Evolutionary conservation across 371 early-diverging fungal genomes (phyloP), one percentile per base, ranked within the genome.

Genomic region (Lichtheimia ramosa): DNA sequence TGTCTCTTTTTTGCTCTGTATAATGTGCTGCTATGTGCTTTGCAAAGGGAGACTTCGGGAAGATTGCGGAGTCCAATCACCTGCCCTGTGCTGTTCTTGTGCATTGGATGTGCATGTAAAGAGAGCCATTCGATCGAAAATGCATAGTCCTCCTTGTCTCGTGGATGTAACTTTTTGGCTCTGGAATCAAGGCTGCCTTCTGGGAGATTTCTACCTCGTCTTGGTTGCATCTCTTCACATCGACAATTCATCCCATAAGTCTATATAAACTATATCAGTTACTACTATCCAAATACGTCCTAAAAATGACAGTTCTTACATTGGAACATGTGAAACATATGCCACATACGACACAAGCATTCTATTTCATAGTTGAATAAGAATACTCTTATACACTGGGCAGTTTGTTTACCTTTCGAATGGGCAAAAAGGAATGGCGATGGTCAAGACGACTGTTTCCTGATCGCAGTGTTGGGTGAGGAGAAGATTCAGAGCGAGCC

Each of bases 1-100:
- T 71, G 69, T 46, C 66, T 66, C 57, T 80, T 80, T 58, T 75
- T 80, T 49, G 80, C 80, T 39, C 80, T 66, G 56, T 80, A 80
- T 20, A 80, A 56, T 18, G 80, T 72, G 48, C 71, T 70, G 18
- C 75, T 74, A 51, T 80, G 80, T 63, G 80, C 80, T 58, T 80
- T 80, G 48, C 80, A 80, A 49, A 80, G 77, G 51, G 73, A 73
- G 51, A 78, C 79, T 48, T 78, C 79, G 40, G 64, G 54, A 34
- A 74, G 56, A 13, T 73, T 65, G 14, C 50, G 27, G 15, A 80
- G 55, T 2, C 73, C 74, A 28, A 71, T 54, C 3, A 77, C 70
- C 5, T 56, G 54, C 21, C 60, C 59, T 5, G 57, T 52, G 16
- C 73, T 62, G 46, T 77, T 77, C 57, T 64, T 66, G 46, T 80